Evolutionary conservation across 345 rosid species (phyloP).

Genomic region (Euclidium syriacum): DNA sequence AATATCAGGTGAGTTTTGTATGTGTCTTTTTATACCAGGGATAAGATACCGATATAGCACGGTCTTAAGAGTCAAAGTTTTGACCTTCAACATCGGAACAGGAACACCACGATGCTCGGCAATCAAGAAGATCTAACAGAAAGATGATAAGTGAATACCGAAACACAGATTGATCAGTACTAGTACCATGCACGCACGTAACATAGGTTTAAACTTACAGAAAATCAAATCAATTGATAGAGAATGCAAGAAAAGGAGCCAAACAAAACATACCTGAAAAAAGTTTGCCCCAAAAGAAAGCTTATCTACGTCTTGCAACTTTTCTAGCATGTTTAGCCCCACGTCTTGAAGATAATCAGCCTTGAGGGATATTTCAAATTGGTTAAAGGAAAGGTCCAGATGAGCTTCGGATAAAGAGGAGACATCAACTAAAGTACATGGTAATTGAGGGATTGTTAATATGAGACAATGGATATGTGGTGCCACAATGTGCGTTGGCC

Average conservation of each 20-base stretch:
- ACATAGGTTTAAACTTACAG: background rate
- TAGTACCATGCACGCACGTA: too few relatives aligned
- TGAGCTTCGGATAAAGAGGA: slow-evolving; percentile 8
- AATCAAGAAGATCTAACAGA: background rate
- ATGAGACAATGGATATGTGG: background rate
- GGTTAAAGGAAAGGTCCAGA: background rate
- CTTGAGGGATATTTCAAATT: rapidly evolving
- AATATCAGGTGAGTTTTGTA: slow-evolving; percentile 21
- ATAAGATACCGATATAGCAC: background rate
- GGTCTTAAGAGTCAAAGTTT: background rate
- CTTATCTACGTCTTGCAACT: background rate
- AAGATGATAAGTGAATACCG: too few relatives aligned
- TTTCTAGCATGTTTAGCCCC: background rate
- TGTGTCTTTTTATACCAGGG: slow-evolving; percentile 10
- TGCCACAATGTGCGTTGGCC: background rate
- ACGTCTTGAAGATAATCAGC: background rate
- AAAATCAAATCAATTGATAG: background rate
- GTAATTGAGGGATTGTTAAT: background rate
- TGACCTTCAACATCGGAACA: slow-evolving; percentile 1
- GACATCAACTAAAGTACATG: background rate
- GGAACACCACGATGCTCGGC: background rate
- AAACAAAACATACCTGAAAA: slow-evolving; percentile 2
- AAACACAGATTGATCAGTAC: too few relatives aligned
- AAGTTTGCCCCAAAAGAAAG: background rate
- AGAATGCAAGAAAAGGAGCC: too few relatives aligned